These are phyloP conservation scores for Akanthomyces uredinophilus DNA, from an alignment of 2,329 filamentous ascomycete genomes.

Conservation along the genomic window DNA sequence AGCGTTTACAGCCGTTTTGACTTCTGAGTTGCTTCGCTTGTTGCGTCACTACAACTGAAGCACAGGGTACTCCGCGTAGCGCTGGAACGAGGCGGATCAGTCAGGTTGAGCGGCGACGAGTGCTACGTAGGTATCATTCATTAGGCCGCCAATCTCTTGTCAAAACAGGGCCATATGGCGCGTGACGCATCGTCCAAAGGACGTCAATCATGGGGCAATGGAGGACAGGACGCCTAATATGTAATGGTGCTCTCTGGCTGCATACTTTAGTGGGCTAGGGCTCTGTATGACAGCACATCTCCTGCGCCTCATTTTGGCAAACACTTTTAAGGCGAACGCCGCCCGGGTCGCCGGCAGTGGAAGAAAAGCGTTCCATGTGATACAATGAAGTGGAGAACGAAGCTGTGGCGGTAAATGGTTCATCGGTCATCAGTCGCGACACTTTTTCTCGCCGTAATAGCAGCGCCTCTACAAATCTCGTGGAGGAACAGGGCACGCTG, in stretches of 20 bases:
- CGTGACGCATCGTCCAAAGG: neutral
- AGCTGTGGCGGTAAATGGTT: neutral
- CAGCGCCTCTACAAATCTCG: neutral
- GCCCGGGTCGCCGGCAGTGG: neutral
- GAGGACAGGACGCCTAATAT: neutral
- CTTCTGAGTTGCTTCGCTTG: neutral
- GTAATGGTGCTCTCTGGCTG: conserved; percentile 3
- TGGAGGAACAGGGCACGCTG: neutral
- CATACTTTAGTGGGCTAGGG: conserved; percentile 14
- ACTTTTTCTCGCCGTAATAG: neutral
- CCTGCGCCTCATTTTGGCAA: conserved; percentile 1
- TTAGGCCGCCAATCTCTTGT: neutral
- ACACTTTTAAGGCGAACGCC: neutral
- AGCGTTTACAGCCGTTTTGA: neutral
- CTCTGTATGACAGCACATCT: conserved; percentile 8
- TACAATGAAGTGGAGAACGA: neutral
- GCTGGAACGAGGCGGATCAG: neutral
- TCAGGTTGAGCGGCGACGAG: neutral
- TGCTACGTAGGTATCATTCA: neutral
- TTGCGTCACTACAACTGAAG: neutral
- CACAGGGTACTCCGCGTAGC: neutral
- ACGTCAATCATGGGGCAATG: neutral
- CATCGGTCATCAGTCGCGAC: neutral
- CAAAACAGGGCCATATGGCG: neutral
- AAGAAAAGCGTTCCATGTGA: neutral